Conservation (phyloP, 2,329 filamentous ascomycete genomes). For the Parafenestella ontariensis region DNA sequence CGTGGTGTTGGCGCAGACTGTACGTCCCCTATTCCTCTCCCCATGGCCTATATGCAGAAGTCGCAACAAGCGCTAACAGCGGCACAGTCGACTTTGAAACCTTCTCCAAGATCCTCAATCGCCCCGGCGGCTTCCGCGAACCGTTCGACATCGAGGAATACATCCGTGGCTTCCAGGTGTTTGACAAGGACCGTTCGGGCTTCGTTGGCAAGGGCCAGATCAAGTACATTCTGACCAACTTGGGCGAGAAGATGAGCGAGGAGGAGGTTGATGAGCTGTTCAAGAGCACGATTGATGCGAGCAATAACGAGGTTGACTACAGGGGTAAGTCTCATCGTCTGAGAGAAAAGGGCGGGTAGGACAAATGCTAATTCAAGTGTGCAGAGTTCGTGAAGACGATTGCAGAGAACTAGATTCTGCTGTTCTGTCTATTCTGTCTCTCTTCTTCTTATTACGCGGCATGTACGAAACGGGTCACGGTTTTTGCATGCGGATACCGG, state of each 20-base stretch:
- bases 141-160: constrained; percentile 98
- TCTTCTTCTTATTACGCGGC: constrained; percentile 13
- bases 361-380: constrained; percentile 2
- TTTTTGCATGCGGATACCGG: constrained; percentile 38
- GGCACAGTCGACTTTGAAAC: constrained; percentile 91
- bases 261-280: constrained; percentile 98
- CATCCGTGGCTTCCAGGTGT: constrained; percentile 98
- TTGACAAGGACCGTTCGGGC: constrained; percentile 98
- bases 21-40: constrained; percentile 61
- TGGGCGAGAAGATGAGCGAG: constrained; percentile 99
- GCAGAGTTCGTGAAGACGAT: constrained; percentile 51
- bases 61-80: constrained; percentile 2
- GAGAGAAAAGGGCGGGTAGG: background rate
- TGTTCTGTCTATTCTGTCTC: constrained; percentile 1
- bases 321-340: constrained; percentile 67
- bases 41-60: background rate
- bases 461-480: constrained; percentile 34
- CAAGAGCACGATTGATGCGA: constrained; percentile 91
- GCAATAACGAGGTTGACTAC: constrained; percentile 96
- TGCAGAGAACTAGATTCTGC: constrained; percentile 44
- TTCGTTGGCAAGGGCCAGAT: constrained; percentile 98
- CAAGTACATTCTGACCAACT: constrained; percentile 95
- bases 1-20: constrained; percentile 89
- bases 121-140: constrained; percentile 96
- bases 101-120: constrained; percentile 95